Percentiles rank a stretch among this genome's conserved stretches.
Evolutionary conservation across 108 stramenopile species (phyloP).

Genomic region (Cyclotella choctawhatcheeana): DNA sequence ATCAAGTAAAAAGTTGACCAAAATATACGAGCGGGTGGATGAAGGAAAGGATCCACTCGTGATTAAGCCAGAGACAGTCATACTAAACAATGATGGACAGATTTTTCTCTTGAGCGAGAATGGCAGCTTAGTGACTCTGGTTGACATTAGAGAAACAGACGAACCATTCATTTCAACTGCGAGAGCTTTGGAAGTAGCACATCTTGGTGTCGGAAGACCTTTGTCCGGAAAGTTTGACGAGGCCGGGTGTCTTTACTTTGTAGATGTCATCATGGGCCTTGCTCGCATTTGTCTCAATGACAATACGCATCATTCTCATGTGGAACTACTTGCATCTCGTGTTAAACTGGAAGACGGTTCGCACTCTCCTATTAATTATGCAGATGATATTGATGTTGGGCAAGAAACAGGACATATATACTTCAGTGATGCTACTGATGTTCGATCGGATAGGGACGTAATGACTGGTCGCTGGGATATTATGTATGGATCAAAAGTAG

Average conservation of each 20-base stretch:
- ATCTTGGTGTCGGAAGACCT: constrained; percentile 65
- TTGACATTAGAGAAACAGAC: constrained; percentile 36
- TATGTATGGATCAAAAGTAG: constrained; percentile 70
- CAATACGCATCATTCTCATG: constrained; percentile 26
- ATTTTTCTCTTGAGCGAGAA: constrained; percentile 66
- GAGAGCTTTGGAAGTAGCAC: constrained; percentile 44
- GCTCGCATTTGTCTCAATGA: constrained; percentile 48
- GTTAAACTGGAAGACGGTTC: constrained; percentile 52
- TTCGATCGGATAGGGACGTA: constrained; percentile 42
- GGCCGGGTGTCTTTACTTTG: constrained; percentile 69
- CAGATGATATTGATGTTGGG: constrained; percentile 70
- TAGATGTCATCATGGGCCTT: constrained; percentile 67
- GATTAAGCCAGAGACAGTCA: constrained; percentile 63
- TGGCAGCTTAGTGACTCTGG: constrained; percentile 52
- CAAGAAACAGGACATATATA: constrained; percentile 70
- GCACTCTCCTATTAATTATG: constrained; percentile 55
- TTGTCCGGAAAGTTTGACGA: constrained; percentile 66
- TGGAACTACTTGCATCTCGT: constrained; percentile 65
- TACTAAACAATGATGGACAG: constrained; percentile 54
- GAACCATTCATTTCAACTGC: constrained; percentile 44
- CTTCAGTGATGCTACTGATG: constrained; percentile 73
- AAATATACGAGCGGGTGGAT: constrained; percentile 60
- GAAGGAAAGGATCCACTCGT: constrained; percentile 45
- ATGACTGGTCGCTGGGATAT: constrained; percentile 51
- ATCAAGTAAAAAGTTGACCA: constrained; percentile 52